phyloP scores from a whole-genome alignment of 2,329 filamentous ascomycete species.

The Cytospora leucostoma region DNA sequence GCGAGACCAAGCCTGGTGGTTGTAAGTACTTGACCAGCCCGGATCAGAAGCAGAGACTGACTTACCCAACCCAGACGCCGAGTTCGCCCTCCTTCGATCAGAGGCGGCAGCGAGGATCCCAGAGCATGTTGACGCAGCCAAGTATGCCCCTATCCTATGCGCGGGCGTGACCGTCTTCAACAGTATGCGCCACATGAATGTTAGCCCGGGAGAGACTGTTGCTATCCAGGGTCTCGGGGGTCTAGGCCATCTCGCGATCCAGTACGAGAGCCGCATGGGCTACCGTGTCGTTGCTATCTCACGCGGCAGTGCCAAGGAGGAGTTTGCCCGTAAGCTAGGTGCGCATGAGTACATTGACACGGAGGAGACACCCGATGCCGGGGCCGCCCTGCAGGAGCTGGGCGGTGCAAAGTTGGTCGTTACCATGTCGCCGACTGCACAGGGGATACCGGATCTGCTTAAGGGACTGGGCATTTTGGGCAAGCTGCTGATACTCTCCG shows the following conservation, averaged over 20 bases:
- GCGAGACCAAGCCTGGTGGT: slow-evolving; percentile 57
- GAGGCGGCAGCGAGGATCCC: slow-evolving; percentile 56
- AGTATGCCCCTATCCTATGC: slow-evolving; percentile 53
- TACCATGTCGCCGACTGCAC: slow-evolving; percentile 62
- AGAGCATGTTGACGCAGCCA: slow-evolving; percentile 42
- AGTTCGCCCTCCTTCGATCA: slow-evolving; percentile 56
- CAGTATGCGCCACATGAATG: slow-evolving; percentile 40
- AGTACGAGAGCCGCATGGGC: slow-evolving; percentile 65
- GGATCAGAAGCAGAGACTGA: not conserved
- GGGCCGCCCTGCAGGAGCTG: slow-evolving; percentile 44
- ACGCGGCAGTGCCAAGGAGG: slow-evolving; percentile 50
- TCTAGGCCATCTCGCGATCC: slow-evolving; percentile 65
- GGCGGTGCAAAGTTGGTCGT: slow-evolving; percentile 65
- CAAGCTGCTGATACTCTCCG: slow-evolving; percentile 61
- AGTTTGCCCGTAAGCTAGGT: slow-evolving; percentile 55
- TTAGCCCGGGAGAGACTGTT: slow-evolving; percentile 40
- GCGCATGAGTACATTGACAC: slow-evolving; percentile 58
- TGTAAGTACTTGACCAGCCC: slow-evolving; percentile 36
- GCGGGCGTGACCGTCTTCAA: slow-evolving; percentile 52
- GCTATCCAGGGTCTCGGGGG: slow-evolving; percentile 57
- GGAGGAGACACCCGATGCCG: slow-evolving; percentile 37
- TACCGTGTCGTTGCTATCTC: slow-evolving; percentile 61
- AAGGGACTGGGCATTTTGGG: slow-evolving; percentile 56
- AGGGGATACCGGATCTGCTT: slow-evolving; percentile 55
- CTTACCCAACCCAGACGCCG: slow-evolving; percentile 39